A percentile compares a stretch with the other conserved stretches of the same genome.
Conservation (phyloP, 2,329 filamentous ascomycete species). For the Fusarium zealandicum region DNA sequence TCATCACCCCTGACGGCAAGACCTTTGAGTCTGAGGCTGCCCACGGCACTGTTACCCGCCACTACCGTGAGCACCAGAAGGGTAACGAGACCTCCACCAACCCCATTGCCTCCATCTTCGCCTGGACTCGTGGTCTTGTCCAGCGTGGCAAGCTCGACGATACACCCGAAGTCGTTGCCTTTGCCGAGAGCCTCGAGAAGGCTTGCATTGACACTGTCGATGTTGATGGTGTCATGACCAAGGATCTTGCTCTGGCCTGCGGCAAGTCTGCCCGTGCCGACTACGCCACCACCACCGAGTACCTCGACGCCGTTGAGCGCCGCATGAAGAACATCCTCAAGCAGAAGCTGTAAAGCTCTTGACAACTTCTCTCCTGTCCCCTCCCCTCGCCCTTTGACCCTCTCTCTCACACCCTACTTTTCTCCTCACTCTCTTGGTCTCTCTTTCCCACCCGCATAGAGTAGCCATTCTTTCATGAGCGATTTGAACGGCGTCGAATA, state of each 20-base stretch:
- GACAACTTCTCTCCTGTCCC: constrained; percentile 9
- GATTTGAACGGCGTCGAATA: constrained; percentile 17
- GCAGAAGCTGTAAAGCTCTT: constrained; percentile 70
- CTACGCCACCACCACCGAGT: constrained; percentile 92
- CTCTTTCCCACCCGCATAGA: constrained; percentile 22
- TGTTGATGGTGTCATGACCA: constrained; percentile 96
- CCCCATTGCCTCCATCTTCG: constrained; percentile 98
- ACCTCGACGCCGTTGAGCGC: constrained; percentile 90
- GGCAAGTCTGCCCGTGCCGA: constrained; percentile 84
- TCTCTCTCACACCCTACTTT: constrained; percentile 10
- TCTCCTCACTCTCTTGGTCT: constrained; percentile 19
- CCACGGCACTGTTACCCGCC: constrained; percentile 98
- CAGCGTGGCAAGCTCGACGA: constrained; percentile 93
- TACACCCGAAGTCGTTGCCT: constrained; percentile 90
- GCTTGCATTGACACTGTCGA: constrained; percentile 96
- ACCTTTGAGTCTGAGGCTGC: constrained; percentile 97
- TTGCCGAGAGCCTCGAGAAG: constrained; percentile 89
- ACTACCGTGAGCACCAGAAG: constrained; percentile 99
- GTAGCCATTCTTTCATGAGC: constrained; percentile 24
- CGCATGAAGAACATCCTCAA: constrained; percentile 82
- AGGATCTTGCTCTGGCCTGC: constrained; percentile 94
- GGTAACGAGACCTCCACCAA: constrained; percentile 97
- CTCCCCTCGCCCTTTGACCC: constrained; percentile 8
- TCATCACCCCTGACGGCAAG: constrained; percentile 95
- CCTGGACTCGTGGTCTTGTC: constrained; percentile 93